Evolutionary conservation across 2,329 filamentous ascomycete genomes (phyloP).

Genomic region (Sarocladium kiliense): DNA sequence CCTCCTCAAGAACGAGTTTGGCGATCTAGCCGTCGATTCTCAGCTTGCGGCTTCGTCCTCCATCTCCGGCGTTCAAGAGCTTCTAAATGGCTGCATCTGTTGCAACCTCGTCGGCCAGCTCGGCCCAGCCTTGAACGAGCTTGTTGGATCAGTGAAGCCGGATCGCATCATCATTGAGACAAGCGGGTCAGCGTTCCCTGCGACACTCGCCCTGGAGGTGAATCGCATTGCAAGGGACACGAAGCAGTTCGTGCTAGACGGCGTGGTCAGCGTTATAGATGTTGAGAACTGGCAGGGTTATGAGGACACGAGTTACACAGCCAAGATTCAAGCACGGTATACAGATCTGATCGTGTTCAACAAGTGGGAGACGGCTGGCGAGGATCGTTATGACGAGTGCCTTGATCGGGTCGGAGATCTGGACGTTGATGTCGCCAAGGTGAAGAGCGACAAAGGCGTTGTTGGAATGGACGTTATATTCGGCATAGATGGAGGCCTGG

Average conservation of each 20-base stretch:
- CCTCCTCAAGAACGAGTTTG: conserved; percentile 97
- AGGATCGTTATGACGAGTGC: conserved; percentile 70
- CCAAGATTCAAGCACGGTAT: conserved; percentile 80
- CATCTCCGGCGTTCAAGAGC: conserved; percentile 84
- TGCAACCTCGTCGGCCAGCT: conserved; percentile 96
- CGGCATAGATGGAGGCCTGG: conserved; percentile 80
- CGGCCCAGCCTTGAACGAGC: conserved; percentile 69
- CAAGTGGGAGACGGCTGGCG: conserved; percentile 78
- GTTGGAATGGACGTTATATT: conserved; percentile 78
- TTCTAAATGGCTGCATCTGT: conserved; percentile 97
- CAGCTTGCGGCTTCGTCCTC: conserved; percentile 78
- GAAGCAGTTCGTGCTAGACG: conserved; percentile 69
- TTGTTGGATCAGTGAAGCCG: conserved; percentile 54
- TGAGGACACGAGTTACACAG: conserved; percentile 85
- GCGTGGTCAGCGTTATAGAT: conserved; percentile 84
- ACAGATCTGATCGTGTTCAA: conserved; percentile 90
- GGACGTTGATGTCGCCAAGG: conserved; percentile 74
- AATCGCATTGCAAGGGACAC: conserved; percentile 72
- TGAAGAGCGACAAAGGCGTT: conserved; percentile 77
- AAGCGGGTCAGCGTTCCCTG: conserved; percentile 79
- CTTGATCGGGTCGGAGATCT: conserved; percentile 75
- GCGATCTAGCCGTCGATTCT: conserved; percentile 88
- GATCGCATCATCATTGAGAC: conserved; percentile 95
- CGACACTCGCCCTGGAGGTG: conserved; percentile 85
- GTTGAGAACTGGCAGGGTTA: conserved; percentile 95